These are phyloP conservation scores for Canariomyces notabilis DNA, from an alignment of 2,329 filamentous ascomycete species.

Conservation along the genomic window DNA sequence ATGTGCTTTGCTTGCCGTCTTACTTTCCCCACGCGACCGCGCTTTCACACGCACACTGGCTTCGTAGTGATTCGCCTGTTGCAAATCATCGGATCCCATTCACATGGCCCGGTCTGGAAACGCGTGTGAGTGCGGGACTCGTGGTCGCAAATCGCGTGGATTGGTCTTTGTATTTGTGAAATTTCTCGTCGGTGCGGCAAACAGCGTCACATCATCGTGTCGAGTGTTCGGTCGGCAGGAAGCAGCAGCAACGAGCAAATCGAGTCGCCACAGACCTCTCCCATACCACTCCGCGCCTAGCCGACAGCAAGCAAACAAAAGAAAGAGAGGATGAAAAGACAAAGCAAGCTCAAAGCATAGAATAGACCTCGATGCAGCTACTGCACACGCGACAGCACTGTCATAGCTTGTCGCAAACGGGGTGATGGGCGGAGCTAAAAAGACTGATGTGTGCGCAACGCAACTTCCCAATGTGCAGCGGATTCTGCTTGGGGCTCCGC, in stretches of 20 bases:
- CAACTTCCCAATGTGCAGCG: conserved; percentile 17
- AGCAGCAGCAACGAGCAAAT: conserved; percentile 4
- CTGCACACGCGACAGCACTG: conserved; percentile 18
- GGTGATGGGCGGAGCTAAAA: conserved; percentile 17
- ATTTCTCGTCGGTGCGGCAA: conserved; percentile 14
- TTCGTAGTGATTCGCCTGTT: conserved; percentile 10
- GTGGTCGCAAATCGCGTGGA: conserved; percentile 2
- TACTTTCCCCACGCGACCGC: conserved; percentile 7
- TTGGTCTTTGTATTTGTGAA: conserved; percentile 6
- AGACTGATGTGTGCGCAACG: conserved; percentile 23
- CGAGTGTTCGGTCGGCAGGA: conserved; percentile 17
- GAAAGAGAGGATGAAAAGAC: neutral
- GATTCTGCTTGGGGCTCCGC: conserved; percentile 16
- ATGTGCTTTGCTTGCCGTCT: neutral
- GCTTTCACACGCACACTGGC: conserved; percentile 3
- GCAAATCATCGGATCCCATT: conserved; percentile 12
- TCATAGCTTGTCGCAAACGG: conserved; percentile 17
- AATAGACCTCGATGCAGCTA: conserved; percentile 3
- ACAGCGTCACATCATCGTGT: conserved; percentile 23
- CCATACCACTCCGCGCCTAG: conserved; percentile 17
- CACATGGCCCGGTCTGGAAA: neutral
- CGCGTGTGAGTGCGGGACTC: neutral
- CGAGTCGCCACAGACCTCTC: conserved; percentile 12
- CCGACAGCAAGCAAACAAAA: neutral
- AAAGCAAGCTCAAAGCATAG: neutral